These are phyloP conservation scores for Helianthus tuberosus DNA, from an alignment of 129 eudicot species.

Conservation along the genomic window DNA sequence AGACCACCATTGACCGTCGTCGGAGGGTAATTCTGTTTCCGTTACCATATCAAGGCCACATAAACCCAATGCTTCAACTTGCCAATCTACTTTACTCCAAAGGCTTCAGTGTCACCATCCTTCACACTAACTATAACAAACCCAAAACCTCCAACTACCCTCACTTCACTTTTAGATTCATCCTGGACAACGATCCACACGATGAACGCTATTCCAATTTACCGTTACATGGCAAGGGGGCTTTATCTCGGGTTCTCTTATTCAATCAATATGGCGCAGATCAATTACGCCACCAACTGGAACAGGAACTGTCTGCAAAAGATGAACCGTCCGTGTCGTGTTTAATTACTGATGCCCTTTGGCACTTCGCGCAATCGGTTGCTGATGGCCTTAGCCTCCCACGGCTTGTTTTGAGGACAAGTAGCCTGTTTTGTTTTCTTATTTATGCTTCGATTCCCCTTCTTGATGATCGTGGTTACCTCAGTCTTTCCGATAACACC, in stretches of 20 bases:
- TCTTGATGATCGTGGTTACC: conserved; percentile 35
- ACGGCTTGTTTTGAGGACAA: conserved; percentile 49
- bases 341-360: conserved; percentile 55
- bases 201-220: conserved; percentile 20
- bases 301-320: conserved; percentile 8
- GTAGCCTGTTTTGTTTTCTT: conserved; percentile 37
- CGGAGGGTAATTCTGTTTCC: conserved; percentile 46
- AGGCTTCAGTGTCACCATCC: conserved; percentile 59
- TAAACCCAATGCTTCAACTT: conserved; percentile 66
- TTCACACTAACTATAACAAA: conserved; percentile 54
- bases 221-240: conserved; percentile 6
- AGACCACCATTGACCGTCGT: conserved; percentile 8
- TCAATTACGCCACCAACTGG: conserved; percentile 34
- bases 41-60: conserved; percentile 65
- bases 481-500: neutral
- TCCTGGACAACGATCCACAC: conserved; percentile 28
- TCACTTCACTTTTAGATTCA: conserved; percentile 44
- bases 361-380: conserved; percentile 39
- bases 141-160: conserved; percentile 50
- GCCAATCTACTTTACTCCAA: conserved; percentile 59
- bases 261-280: conserved; percentile 38
- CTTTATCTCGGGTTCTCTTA: conserved; percentile 6
- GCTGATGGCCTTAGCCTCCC: conserved; percentile 46
- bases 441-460: conserved; percentile 32
- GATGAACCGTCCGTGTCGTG: conserved; percentile 34